Evolutionary conservation across 805 yeast species (phyloP), one percentile per base, ranked within the genome.

Genomic region (Saturnispora silvae): DNA sequence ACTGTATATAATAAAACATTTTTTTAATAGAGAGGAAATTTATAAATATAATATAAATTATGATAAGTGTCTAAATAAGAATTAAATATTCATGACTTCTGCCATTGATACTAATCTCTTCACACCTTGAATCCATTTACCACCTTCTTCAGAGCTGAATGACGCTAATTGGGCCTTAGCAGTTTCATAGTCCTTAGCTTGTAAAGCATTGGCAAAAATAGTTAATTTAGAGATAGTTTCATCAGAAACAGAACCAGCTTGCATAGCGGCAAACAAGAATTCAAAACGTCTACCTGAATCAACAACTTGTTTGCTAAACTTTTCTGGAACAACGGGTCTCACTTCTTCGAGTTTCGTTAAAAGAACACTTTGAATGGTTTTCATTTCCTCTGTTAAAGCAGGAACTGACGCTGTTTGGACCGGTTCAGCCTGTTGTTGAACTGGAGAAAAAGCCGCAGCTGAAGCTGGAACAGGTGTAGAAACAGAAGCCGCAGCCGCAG

Each of bases 91-190:
- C 13, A 37, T 45, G 5, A 53, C 77, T 48, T 71, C 75, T 13
- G 67, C 74, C 71, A 92, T 83, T 44, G 79, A 80, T 43, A 89
- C 75, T 44, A 92, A 68, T 48, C 96, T 75, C 59, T 81, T 85
- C 33, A 92, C 79, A 49, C 98, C 98, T 23, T 81, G 74, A 63
- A 81, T 73, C 98, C 98, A 92, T 50, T 80, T 76, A 11, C 95
- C 96, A 45, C 81, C 74, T 57, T 87, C 94, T 18, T 70, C 73
- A 18, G 78, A 69, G 44, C 72, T 68, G 26, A 72, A 68, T 6
- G 84, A 68, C 17, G 81, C 72, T 42, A 92, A 69, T 35, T 75
- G 72, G 25, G 65, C 55, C 36, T 67, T 59, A 1, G 97, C 96
- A 13, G 62, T 62, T 4, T 59, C 56, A 53, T 63, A 82, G 41